Evolutionary conservation across 495 filamentous ascomycete species (phyloP), one percentile per base, ranked within the genome.

Genomic region (Viridothelium virens): DNA sequence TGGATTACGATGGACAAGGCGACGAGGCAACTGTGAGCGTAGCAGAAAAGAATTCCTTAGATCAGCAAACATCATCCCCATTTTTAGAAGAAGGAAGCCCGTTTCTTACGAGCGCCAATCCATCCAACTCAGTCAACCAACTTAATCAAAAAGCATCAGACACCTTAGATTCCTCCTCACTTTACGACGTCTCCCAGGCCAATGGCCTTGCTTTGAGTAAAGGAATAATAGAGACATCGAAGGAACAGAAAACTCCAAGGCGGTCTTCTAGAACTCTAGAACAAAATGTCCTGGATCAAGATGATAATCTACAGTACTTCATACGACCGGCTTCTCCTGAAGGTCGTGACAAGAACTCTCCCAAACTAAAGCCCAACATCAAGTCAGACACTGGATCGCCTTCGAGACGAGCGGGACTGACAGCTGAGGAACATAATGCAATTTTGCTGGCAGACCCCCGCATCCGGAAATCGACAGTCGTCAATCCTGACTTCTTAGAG

Each of bases 371-470:
- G 47, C 4, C 61, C 48, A 34, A 34, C 18, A 9, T 9, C 14
- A 65, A n/a, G 10, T 41, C 14, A 7, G 39, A 61, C 12, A 38
- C 69, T 38, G 33, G 70, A 25, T 33, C 59, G 16, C 62, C 67
- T n/a, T 73, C 66, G 38, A 66, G 66, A 38, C 80, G 72, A 62
- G 65, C 70, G 12, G 80, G 75, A 31, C 79, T 92, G 79, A 95
- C 90, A 0, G 89, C 93, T 0, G 94, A 97, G 76, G 89, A 96
- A 73, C 91, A 96, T 75, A 98, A 96, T 75, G 87, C 88, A 38
- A 75, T 87, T 36, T 81, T 96, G 1, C 80, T 98, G 16, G 79
- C 86, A 9, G 91, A 96, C 71, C 91, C 94, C 16, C 83, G 85
- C 34, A 90, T 96, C 70, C 83, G 88, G 46, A 90, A 92, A 66